Evolutionary conservation across 305 asterid species (phyloP), one percentile per base, ranked within the genome.

Genomic region (Fraxinus nigra): DNA sequence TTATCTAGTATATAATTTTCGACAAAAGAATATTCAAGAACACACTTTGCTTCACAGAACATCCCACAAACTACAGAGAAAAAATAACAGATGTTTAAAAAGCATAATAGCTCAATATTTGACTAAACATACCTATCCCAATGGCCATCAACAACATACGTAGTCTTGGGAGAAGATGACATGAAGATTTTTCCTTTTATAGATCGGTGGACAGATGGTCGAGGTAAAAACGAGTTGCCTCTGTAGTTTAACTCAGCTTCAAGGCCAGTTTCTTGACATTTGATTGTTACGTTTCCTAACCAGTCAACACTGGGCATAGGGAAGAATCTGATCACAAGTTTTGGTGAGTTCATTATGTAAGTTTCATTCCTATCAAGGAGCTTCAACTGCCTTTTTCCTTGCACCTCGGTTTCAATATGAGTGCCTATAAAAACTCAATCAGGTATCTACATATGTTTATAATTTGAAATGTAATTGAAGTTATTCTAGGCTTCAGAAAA

Each of bases 221-320:
- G 87, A 0, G 89, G 89, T 56, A 88, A 76, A 22, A 94, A 85
- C 0, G 94, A 84, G 56, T 84, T 88, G 9, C 92, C 95, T 76
- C 81, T 84, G 86, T 90, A 94, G 75, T 81, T 75, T 61, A 95
- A 81, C 77, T 91, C 93, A 1, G 98, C 98, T 82, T 87, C 90
- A n/a, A 93, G 87, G 13, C 88, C 99, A 9, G 89, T 90, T 89
- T 95, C 94, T 76, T 85, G 80, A 46, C 99, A 95, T 16, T 80
- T 84, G 38, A 93, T 82, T 0, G 56, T 85, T 7, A 92, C 94
- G 79, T 87, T 92, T 79, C 99, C 99, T 34, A 87, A 18, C 98
- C 99, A 95, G 4, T 95, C 98, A 7, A 92, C 95, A 4, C 93
- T 77, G 5, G 92, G 92, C 26, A 90, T 0, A 0, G 99, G 99